Evolutionary conservation across 2,329 filamentous ascomycete species (phyloP), one percentile per base, ranked within the genome.

Genomic region (Xylaria sp.): DNA sequence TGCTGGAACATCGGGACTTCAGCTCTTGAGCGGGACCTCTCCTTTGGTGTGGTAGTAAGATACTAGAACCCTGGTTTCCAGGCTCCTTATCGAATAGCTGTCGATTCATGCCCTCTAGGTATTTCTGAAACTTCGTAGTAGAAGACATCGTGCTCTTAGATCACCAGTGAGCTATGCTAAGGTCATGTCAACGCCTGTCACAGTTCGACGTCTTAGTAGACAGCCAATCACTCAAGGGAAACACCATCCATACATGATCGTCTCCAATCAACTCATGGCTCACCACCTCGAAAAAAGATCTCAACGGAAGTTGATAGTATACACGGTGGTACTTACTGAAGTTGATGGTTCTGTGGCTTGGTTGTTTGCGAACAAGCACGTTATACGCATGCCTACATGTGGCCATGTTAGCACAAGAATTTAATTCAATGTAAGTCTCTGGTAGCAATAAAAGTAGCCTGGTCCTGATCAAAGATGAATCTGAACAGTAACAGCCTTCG

Each of bases 21-120:
- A 31, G 36, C 9, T 59, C 57, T 11, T 55, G 36, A 17, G 15
- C 22, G 10, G 25, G 53, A 2, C 27, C 20, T 10, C 15, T 44
- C 42, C 66, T 65, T 64, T 65, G 61, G 20, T 67, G 65, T 2
- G 65, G 65, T 6, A 59, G 42, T n/a, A 68, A 36, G 42, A 13
- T 10, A 38, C 5, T n/a, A n/a, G 59, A 38, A 20, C 20, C 3
- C 29, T 54, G 49, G 15, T 15, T 5, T 31, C 38, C 58, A 22
- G 53, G 17, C 42, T 36, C 51, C 10, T 56, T 62, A 9, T 31
- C 47, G 17, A 68, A 54, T 45, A 54, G 6, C 17, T 68, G 59
- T 31, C 44, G 38, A 25, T 63, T 62, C 63, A 63, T 68, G 1
- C 13, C 63, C 15, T 60, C 55, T 50, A 60, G 10, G n/a, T 57